A percentile compares a stretch with the other conserved stretches of the same genome.
Evolutionary conservation across 129 eudicot species (phyloP).

Genomic region (Flaveria linearis): DNA sequence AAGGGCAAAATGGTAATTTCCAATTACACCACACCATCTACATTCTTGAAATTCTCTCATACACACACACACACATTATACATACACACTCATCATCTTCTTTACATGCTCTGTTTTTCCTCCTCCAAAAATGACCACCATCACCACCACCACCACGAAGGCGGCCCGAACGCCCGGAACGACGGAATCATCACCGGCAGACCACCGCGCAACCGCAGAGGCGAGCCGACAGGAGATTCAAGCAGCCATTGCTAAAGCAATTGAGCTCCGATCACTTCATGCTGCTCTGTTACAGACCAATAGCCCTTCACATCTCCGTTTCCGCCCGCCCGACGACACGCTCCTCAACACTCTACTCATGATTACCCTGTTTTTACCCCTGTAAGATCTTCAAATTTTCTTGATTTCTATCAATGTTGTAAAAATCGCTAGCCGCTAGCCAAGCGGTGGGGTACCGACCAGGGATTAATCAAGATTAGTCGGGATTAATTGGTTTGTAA

Average conservation of each 20-base stretch:
- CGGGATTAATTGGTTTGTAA: no score
- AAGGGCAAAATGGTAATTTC: slow-evolving; percentile 36
- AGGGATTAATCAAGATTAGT: no score
- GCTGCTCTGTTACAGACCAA: slow-evolving; percentile 69
- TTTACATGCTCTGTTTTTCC: slow-evolving; percentile 9
- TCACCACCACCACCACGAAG: slow-evolving; percentile 14
- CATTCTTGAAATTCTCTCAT: not conserved
- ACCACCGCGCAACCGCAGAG: slow-evolving; percentile 29
- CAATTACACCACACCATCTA: slow-evolving; percentile 6
- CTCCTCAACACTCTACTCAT: slow-evolving; percentile 68
- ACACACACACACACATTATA: not conserved
- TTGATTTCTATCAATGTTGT: not conserved
- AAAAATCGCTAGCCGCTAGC: no score
- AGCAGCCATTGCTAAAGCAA: slow-evolving; percentile 89
- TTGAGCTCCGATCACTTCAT: slow-evolving; percentile 92
- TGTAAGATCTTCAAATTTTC: slow-evolving; percentile 43
- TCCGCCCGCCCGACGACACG: slow-evolving; percentile 49
- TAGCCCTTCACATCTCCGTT: slow-evolving; percentile 52
- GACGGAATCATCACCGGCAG: slow-evolving; percentile 25
- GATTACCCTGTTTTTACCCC: slow-evolving; percentile 98
- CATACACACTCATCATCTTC: not conserved
- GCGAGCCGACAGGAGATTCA: slow-evolving; percentile 63
- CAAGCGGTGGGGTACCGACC: no score
- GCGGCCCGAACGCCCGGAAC: not conserved
- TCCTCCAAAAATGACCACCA: slow-evolving; percentile 44